Percentiles rank a stretch among this genome's conserved stretches.
Conservation (phyloP, 2,329 filamentous ascomycete genomes). For the Exophiala sideris region DNA sequence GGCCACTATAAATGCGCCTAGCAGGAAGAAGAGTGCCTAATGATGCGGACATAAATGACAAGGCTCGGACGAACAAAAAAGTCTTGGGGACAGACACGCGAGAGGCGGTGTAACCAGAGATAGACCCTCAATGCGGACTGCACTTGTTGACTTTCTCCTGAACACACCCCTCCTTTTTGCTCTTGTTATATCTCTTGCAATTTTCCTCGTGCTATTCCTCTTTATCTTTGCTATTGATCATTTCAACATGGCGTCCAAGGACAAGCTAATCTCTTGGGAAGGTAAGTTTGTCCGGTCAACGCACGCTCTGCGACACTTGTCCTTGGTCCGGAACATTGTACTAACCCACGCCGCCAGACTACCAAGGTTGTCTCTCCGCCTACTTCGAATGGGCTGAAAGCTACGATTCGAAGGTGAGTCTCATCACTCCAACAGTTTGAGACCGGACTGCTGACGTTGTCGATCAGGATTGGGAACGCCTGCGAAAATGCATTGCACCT, state of each 20-base stretch:
- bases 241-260: slow-evolving; percentile 21
- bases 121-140: too few species aligned
- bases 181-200: not conserved
- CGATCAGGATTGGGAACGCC: slow-evolving; percentile 39
- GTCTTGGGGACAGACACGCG: too few species aligned
- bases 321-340: not conserved
- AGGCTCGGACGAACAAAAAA: too few species aligned
- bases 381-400: slow-evolving; percentile 45
- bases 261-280: slow-evolving; percentile 25
- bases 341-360: slow-evolving; percentile 18
- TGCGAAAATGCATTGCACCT: slow-evolving; percentile 43
- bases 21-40: too few species aligned
- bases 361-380: slow-evolving; percentile 27
- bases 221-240: not conserved
- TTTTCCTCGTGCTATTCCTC: not conserved
- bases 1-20: too few species aligned
- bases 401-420: slow-evolving; percentile 41
- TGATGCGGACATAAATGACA: too few species aligned
- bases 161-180: slow-evolving; percentile 1
- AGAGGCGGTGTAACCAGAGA: too few species aligned
- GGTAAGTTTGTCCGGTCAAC: slow-evolving; percentile 13
- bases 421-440: not conserved
- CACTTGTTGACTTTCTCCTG: not conserved
- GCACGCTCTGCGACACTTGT: not conserved
- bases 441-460: not conserved